Conservation (phyloP, 306 rosid genomes). For the Trichosanthes truncata region DNA sequence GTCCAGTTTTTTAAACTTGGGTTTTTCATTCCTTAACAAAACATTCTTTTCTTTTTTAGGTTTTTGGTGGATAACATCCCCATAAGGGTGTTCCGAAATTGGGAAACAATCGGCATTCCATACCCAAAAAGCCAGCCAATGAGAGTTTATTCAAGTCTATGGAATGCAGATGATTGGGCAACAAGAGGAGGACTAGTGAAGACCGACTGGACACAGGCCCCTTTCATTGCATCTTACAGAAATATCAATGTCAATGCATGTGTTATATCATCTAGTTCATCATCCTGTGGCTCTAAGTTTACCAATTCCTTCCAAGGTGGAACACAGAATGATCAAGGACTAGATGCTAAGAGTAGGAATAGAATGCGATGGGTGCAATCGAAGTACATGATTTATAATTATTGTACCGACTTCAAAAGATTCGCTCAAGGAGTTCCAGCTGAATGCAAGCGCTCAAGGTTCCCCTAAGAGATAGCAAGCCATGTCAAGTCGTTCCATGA, state of each 20-base stretch:
- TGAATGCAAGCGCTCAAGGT: constrained; percentile 27
- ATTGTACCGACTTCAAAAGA: constrained; percentile 30
- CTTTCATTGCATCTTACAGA: constrained; percentile 30
- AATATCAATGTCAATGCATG: constrained; percentile 29
- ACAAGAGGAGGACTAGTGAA: constrained; percentile 36
- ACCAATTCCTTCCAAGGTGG: background rate
- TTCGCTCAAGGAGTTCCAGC: constrained; percentile 31
- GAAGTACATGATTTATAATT: constrained; percentile 36
- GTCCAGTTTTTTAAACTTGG: background rate
- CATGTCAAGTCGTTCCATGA: background rate
- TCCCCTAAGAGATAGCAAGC: background rate
- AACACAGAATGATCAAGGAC: constrained; percentile 14
- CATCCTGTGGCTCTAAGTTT: constrained; percentile 5
- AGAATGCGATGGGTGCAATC: constrained; percentile 38
- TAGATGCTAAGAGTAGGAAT: constrained; percentile 26
- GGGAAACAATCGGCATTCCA: constrained; percentile 22
- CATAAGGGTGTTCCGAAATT: constrained; percentile 29
- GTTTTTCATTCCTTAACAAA: background rate
- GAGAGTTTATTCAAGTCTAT: constrained; percentile 30
- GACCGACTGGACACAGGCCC: constrained; percentile 43
- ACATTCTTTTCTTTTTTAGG: background rate
- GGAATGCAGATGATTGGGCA: constrained; percentile 47
- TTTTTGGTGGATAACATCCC: constrained; percentile 29
- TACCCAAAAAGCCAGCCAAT: constrained; percentile 30
- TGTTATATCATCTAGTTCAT: background rate